Evolutionary conservation across 2,329 filamentous ascomycete species (phyloP).

Genomic region (Aspergillus calidoustus): DNA sequence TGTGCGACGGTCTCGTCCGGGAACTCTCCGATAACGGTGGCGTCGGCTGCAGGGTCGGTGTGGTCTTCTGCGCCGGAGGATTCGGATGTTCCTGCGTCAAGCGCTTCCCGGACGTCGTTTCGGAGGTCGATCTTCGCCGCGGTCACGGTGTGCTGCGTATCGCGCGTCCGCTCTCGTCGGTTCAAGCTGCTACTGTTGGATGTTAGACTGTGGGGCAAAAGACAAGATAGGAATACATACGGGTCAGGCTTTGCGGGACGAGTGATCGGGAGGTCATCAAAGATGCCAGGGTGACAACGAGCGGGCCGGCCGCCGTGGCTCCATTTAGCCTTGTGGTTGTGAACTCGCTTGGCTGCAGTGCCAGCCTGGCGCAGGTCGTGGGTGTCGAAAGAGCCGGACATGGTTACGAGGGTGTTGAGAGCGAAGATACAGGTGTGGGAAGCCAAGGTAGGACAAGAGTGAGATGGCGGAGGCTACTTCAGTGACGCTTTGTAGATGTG

Average conservation of each 20-base stretch:
- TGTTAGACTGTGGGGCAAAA: not conserved
- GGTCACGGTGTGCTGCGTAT: slow-evolving; percentile 25
- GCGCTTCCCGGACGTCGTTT: slow-evolving; percentile 39
- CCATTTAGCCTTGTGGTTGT: slow-evolving; percentile 49
- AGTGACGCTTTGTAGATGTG: not conserved
- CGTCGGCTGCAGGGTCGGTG: slow-evolving; percentile 48
- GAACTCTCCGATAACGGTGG: slow-evolving; percentile 50
- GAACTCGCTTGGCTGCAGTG: slow-evolving; percentile 51
- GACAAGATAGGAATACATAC: slow-evolving; percentile 20
- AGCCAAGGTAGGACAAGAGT: not conserved
- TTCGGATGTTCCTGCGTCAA: slow-evolving; percentile 33
- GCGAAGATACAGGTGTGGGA: not conserved
- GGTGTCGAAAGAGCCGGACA: slow-evolving; percentile 46
- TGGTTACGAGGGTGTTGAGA: slow-evolving; percentile 19
- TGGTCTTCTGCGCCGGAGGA: slow-evolving; percentile 39
- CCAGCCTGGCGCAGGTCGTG: slow-evolving; percentile 59
- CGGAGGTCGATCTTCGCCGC: slow-evolving; percentile 32
- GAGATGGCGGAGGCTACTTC: not conserved
- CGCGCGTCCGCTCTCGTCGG: slow-evolving; percentile 19
- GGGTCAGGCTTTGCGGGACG: slow-evolving; percentile 27
- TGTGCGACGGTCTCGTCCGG: slow-evolving; percentile 55
- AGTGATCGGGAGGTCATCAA: slow-evolving; percentile 16
- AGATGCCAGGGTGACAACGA: slow-evolving; percentile 8
- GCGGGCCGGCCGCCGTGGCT: slow-evolving; percentile 37
- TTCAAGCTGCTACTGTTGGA: slow-evolving; percentile 11